A percentile compares a stretch with the other conserved stretches of the same genome.
These are phyloP conservation scores for Mucor mucedo DNA, from an alignment of 371 early-diverging fungal species.

Conservation along the genomic window DNA sequence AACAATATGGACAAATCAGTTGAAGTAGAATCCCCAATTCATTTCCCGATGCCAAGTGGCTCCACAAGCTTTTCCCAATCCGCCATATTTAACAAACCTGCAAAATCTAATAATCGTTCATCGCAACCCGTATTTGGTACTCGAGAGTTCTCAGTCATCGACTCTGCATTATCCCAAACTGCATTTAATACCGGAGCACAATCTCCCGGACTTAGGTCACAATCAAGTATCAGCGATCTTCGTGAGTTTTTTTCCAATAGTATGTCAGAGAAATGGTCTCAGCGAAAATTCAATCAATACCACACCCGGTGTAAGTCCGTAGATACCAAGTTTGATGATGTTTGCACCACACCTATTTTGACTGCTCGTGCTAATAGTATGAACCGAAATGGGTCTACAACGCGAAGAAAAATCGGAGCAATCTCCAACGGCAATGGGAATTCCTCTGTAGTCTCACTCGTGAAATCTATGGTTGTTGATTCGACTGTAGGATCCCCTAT, in stretches of 20 bases:
- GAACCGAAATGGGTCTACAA: conserved; percentile 8
- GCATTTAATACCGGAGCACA: not conserved
- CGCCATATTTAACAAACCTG: conserved; percentile 24
- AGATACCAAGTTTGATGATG: conserved; percentile 28
- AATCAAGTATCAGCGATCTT: conserved; percentile 27
- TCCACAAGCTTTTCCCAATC: conserved; percentile 28
- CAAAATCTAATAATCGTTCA: conserved; percentile 6
- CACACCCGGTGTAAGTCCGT: conserved; percentile 23
- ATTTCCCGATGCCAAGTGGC: conserved; percentile 23
- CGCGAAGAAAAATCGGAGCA: not conserved
- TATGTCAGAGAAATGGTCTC: conserved; percentile 24
- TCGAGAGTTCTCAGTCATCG: conserved; percentile 5
- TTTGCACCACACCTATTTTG: conserved; percentile 30
- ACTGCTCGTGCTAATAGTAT: conserved; percentile 24
- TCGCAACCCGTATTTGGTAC: conserved; percentile 23
- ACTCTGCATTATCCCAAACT: not conserved
- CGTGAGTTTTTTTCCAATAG: conserved; percentile 22
- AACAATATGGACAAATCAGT: not conserved
- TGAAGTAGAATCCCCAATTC: conserved; percentile 8
- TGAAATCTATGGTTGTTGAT: not conserved
- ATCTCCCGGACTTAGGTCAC: conserved; percentile 24
- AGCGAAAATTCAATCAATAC: conserved; percentile 22
- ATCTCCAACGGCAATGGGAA: conserved; percentile 1
- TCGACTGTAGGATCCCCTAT: conserved; percentile 3
- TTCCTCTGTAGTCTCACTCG: conserved; percentile 11